Evolutionary conservation across 2,329 filamentous ascomycete genomes (phyloP).

Genomic region (Diaporthe australafricana): DNA sequence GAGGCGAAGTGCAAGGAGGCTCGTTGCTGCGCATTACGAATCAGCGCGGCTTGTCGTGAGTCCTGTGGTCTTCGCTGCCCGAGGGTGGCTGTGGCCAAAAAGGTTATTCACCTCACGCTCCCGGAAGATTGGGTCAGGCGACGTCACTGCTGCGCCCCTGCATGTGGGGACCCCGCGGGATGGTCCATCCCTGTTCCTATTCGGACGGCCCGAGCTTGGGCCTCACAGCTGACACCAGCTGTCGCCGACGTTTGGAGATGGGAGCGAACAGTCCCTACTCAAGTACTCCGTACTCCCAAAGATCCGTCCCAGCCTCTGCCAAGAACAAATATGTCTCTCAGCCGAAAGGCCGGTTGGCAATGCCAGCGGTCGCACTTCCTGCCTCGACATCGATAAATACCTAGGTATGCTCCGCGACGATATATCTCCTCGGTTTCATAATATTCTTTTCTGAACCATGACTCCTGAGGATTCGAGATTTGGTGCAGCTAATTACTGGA

Average conservation of each 20-base stretch:
- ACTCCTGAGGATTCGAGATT: too few species aligned
- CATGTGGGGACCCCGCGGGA: neutral
- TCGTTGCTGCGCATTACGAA: conserved; percentile 27
- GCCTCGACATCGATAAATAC: too few species aligned
- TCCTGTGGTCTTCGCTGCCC: neutral
- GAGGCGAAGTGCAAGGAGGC: conserved; percentile 24
- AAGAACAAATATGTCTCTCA: neutral
- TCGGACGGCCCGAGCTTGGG: conserved; percentile 3
- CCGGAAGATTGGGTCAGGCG: conserved; percentile 2
- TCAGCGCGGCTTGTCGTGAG: conserved; percentile 16
- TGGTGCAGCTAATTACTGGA: too few species aligned
- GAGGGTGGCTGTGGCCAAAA: conserved; percentile 30
- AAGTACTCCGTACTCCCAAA: neutral
- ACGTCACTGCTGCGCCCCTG: conserved; percentile 33
- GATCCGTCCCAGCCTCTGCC: neutral
- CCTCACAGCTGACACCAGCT: conserved; percentile 19
- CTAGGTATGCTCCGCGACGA: too few species aligned
- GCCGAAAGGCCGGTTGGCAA: too few species aligned
- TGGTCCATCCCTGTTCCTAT: neutral
- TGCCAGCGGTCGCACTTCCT: too few species aligned
- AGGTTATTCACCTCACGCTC: neutral
- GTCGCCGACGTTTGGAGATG: neutral
- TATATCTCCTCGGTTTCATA: too few species aligned
- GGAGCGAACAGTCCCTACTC: too few species aligned
- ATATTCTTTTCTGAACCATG: too few species aligned